Percentiles rank a stretch among this genome's conserved stretches.
Evolutionary conservation across 1,284 basidiomycete genomes (phyloP).

Genomic region (Kwoniella shivajii): DNA sequence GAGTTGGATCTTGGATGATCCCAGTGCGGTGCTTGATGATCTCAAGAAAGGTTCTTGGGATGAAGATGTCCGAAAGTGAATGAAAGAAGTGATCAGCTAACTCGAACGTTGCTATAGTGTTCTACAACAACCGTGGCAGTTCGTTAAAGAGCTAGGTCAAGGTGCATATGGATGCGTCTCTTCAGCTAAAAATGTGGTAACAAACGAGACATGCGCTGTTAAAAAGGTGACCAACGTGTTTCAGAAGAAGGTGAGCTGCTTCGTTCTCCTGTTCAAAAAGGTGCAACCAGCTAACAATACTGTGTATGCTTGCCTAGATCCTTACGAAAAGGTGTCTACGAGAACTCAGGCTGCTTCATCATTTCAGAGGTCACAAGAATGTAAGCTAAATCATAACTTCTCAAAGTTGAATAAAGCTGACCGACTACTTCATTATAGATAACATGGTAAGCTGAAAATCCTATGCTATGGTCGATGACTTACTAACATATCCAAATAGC

Average conservation of each 20-base stretch:
- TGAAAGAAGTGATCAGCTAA: too few relatives aligned
- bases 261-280: background rate
- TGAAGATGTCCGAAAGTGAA: too few relatives aligned
- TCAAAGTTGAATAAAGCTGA: conserved; percentile 3
- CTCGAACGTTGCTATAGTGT: conserved; percentile 52
- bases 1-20: too few relatives aligned
- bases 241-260: conserved; percentile 64
- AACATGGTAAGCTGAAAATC: conserved; percentile 33
- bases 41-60: too few relatives aligned
- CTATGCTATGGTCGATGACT: background rate
- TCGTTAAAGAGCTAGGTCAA: conserved; percentile 93
- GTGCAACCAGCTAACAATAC: background rate
- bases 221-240: conserved; percentile 88
- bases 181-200: conserved; percentile 77
- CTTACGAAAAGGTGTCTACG: conserved; percentile 91
- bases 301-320: conserved; percentile 58
- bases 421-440: conserved; percentile 37
- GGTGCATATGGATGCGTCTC: conserved; percentile 93
- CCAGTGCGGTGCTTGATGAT: too few relatives aligned
- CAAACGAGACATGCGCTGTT: conserved; percentile 80
- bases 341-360: conserved; percentile 91
- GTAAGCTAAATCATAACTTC: conserved; percentile 55
- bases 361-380: conserved; percentile 97
- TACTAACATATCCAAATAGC: conserved; percentile 48
- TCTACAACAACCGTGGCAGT: conserved; percentile 88